Evolutionary conservation across 1,284 basidiomycete species (phyloP), one percentile per base, ranked within the genome.

Genomic region (Puccinia horiana): DNA sequence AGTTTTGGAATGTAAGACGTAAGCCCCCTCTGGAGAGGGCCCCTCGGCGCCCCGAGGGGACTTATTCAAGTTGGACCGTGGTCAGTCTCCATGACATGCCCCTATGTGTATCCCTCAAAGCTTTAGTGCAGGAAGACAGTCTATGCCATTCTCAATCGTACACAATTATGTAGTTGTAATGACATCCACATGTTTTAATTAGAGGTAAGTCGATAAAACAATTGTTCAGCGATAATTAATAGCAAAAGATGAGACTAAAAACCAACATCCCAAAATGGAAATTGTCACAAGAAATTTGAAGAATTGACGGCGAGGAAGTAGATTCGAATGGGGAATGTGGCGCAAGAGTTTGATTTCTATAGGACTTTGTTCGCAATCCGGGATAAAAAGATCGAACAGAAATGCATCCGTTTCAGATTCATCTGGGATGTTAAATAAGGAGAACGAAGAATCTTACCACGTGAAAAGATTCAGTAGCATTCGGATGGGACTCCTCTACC

Each of bases 281-380:
- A 29, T 23, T 23, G n/a, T 23, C 1, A 35, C 37, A 8, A 26
- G 18, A 35, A 40, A 40, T 20, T 20, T 37, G 18, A 65, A 40
- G 18, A 20, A 65, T 20, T 23, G 35, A 65, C 29, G 61, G 18
- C 61, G 61, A 65, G 61, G 61, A 40, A 29, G 61, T 65, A 20
- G 61, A 65, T 29, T 37, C 61, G 61, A 65, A 65, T 40, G 61
- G 61, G 61, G 61, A 65, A 65, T 65, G 61, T 12, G 61, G 61
- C 35, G 61, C 61, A 37, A 65, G 61, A 23, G 61, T 65, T 65
- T 65, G 61, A n/a, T 65, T 65, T 18, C 61, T 65, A 23, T 40
- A 65, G 40, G 61, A 40, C 61, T 65, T 20, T 6, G 40, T 37
- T 37, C 35, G 61, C 9, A 65, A 65, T 40, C 20, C 35, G 40